These are phyloP conservation scores for Capillidium rhysosporum DNA, from an alignment of 371 early-diverging fungal species.

Conservation along the genomic window DNA sequence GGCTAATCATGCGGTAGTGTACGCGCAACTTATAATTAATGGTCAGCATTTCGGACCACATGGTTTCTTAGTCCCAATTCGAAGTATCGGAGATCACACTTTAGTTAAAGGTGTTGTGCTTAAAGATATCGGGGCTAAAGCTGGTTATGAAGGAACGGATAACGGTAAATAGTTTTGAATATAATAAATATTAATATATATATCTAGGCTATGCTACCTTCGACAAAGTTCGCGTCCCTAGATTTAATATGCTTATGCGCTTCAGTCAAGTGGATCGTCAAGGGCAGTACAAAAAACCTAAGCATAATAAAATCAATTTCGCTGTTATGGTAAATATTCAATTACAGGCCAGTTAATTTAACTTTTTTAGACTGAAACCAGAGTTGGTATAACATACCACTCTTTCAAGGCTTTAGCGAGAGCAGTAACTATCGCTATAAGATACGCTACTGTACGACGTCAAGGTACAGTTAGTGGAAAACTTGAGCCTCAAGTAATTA, in stretches of 20 bases:
- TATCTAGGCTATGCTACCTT: constrained; percentile 70
- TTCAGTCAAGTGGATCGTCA: constrained; percentile 47
- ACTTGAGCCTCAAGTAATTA: constrained; percentile 51
- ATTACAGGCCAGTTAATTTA: constrained; percentile 24
- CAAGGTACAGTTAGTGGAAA: constrained; percentile 37
- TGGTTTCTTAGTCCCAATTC: constrained; percentile 73
- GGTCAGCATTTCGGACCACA: constrained; percentile 66
- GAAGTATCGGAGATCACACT: constrained; percentile 48
- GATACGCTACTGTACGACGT: constrained; percentile 54
- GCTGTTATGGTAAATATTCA: constrained; percentile 62
- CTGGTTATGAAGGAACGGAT: constrained; percentile 61
- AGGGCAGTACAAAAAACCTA: constrained; percentile 54
- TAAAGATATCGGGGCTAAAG: constrained; percentile 80
- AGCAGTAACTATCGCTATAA: constrained; percentile 53
- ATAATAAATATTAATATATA: constrained; percentile 48
- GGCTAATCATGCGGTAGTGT: constrained; percentile 65
- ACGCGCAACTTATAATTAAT: constrained; percentile 61
- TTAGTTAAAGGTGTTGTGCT: constrained; percentile 62
- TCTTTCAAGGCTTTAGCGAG: constrained; percentile 32
- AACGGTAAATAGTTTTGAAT: constrained; percentile 41
- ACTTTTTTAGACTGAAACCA: constrained; percentile 24
- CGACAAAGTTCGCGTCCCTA: constrained; percentile 55
- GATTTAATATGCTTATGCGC: constrained; percentile 56
- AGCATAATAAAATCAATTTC: constrained; percentile 52
- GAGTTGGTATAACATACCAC: constrained; percentile 32